phyloP scores from a whole-genome alignment of 1,284 basidiomycete genomes.

The Marasmius sp. region DNA sequence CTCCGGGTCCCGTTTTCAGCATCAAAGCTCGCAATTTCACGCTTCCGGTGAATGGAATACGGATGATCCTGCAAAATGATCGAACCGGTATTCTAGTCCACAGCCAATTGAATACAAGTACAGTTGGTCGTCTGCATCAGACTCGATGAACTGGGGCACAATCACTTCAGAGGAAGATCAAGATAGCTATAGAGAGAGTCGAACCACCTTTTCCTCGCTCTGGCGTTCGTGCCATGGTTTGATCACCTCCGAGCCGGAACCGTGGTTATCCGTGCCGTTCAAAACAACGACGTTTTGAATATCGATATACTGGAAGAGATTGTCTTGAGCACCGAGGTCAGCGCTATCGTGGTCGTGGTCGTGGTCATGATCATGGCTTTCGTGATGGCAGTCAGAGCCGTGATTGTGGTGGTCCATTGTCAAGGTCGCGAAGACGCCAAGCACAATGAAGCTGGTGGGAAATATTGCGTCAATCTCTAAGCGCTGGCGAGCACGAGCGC shows the following conservation, averaged over 20 bases:
- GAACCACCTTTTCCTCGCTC: conserved; percentile 58
- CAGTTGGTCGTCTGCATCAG: conserved; percentile 84
- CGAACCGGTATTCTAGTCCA: not conserved
- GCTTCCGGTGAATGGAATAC: conserved; percentile 77
- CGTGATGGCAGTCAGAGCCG: conserved; percentile 49
- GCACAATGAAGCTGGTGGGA: not conserved
- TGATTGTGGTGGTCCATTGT: conserved; percentile 53
- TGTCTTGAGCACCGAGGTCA: conserved; percentile 63
- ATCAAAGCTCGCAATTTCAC: conserved; percentile 75
- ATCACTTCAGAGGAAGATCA: not conserved
- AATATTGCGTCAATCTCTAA: conserved; percentile 5
- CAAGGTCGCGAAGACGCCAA: not conserved
- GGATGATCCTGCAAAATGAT: conserved; percentile 57
- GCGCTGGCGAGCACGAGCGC: too few relatives aligned
- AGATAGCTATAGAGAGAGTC: conserved; percentile 4
- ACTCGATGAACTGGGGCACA: conserved; percentile 62
- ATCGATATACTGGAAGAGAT: conserved; percentile 69
- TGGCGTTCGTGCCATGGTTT: conserved; percentile 77
- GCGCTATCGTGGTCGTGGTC: conserved; percentile 36
- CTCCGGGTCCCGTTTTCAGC: conserved; percentile 71
- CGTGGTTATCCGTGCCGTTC: conserved; percentile 48
- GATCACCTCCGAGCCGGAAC: conserved; percentile 52
- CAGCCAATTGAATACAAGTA: conserved; percentile 30
- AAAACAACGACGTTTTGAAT: conserved; percentile 70
- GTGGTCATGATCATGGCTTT: conserved; percentile 56